phyloP scores from a whole-genome alignment of 345 rosid species.

The Pistacia vera region DNA sequence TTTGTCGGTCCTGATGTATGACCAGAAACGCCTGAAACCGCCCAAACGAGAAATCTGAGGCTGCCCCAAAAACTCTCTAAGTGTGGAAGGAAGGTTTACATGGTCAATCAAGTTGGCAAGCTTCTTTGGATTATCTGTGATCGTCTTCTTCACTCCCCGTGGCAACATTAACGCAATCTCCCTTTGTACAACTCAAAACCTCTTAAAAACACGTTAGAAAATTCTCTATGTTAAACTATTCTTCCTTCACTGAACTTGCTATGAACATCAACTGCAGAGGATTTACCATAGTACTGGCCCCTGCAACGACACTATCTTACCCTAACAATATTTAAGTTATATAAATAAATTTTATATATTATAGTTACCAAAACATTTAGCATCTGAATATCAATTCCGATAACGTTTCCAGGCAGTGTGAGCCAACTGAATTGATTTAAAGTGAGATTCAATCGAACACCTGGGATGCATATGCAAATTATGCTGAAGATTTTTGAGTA shows the following conservation, averaged over 20 bases:
- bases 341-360: too few relatives aligned
- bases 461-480: background rate
- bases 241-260: too few relatives aligned
- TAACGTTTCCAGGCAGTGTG: too few relatives aligned
- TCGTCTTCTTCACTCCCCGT: conserved; percentile 65
- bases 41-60: conserved; percentile 90
- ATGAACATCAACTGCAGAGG: background rate
- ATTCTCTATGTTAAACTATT: too few relatives aligned
- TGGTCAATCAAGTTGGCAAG: conserved; percentile 83
- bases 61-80: conserved; percentile 87
- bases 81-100: conserved; percentile 80
- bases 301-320: too few relatives aligned
- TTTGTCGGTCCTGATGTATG: conserved; percentile 83
- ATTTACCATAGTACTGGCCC: too few relatives aligned
- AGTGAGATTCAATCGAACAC: conserved; percentile 37
- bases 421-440: background rate
- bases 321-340: too few relatives aligned
- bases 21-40: conserved; percentile 89
- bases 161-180: conserved; percentile 58
- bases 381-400: too few relatives aligned
- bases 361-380: too few relatives aligned
- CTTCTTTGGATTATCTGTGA: conserved; percentile 81
- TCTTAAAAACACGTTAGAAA: background rate
- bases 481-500: background rate
- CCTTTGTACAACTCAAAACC: conserved; percentile 8